Evolutionary conservation across 495 filamentous ascomycete genomes (phyloP), one percentile per base, ranked within the genome.

Genomic region (Choiromyces venosus): DNA sequence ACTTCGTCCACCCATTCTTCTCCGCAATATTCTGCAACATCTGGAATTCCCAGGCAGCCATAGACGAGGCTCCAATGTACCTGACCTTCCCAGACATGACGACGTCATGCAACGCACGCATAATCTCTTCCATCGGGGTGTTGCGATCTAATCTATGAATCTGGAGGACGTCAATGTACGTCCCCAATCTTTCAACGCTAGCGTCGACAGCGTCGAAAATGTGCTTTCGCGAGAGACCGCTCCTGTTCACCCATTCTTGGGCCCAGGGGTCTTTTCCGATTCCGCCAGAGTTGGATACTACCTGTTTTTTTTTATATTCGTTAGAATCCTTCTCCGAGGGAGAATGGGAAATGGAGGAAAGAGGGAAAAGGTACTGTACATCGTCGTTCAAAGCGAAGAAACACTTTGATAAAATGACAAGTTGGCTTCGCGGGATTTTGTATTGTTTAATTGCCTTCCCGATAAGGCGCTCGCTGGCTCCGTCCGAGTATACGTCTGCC

Each of bases 321-420:
- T n/a, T n/a, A n/a, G n/a, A n/a, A n/a, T n/a, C n/a, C n/a, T n/a
- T n/a, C n/a, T n/a, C n/a, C n/a, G n/a, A n/a, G n/a, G n/a, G n/a
- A 52, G 44, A 52, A n/a, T 25, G 21, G 8, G 44, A 21, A n/a
- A 8, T 19, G 21, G 4, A 7, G 19, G 9, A 52, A 21, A 7
- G 21, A 9, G 19, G 21, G 18, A 14, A 21, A 6, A 8, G 25
- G 35, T 1, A 1, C 3, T 4, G 37, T 7, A 37, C 18, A 67
- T 52, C 40, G 1, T 76, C 69, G 7, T 52, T 21, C 10, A 72
- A 69, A 14, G 21, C 40, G 79, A 88, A 91, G 84, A 86, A 91
- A 82, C 90, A 92, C 84, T 96, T 95, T 73, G 88, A 89, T 75
- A 94, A 81, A 78, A 96, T 90, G 61, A 94, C 88, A 68, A 95